Percentiles rank a stretch among this genome's conserved stretches.
Conservation (phyloP, 2,329 filamentous ascomycete species). For the Exophiala aquamarina region DNA sequence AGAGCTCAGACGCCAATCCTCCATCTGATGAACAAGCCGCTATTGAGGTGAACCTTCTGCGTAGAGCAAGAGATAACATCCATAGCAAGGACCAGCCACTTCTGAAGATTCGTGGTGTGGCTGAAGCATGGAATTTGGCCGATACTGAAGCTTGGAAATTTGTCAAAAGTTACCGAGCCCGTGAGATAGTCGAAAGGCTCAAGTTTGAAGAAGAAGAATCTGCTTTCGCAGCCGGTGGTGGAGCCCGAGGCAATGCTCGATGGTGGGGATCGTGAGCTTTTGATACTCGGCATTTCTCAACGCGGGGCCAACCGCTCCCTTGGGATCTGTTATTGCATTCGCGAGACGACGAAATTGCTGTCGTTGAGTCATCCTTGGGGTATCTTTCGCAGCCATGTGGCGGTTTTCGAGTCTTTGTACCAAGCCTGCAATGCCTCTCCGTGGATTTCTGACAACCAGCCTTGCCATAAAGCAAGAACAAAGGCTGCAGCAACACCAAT, state of each 20-base stretch:
- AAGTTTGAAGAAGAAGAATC: constrained; percentile 62
- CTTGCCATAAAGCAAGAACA: background rate
- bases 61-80: constrained; percentile 50
- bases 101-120: constrained; percentile 43
- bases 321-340: too few relatives aligned
- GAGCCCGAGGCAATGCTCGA: constrained; percentile 16
- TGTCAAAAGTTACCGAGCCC: constrained; percentile 58
- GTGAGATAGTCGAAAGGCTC: constrained; percentile 56
- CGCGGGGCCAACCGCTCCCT: background rate
- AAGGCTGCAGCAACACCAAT: background rate
- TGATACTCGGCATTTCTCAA: background rate
- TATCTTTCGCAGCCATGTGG: background rate
- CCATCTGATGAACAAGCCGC: constrained; percentile 39
- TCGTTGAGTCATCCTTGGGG: background rate
- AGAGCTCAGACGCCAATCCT: constrained; percentile 37
- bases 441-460: background rate
- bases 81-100: constrained; percentile 39
- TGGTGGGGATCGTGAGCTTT: constrained; percentile 20
- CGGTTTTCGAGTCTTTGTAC: background rate
- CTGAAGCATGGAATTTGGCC: constrained; percentile 58
- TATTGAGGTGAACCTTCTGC: constrained; percentile 48
- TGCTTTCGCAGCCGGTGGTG: constrained; percentile 13
- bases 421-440: background rate
- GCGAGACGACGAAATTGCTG: too few relatives aligned
- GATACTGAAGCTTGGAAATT: constrained; percentile 67